Conservation (phyloP, 768 basidiomycete species). For the Kockovaella imperatae region DNA sequence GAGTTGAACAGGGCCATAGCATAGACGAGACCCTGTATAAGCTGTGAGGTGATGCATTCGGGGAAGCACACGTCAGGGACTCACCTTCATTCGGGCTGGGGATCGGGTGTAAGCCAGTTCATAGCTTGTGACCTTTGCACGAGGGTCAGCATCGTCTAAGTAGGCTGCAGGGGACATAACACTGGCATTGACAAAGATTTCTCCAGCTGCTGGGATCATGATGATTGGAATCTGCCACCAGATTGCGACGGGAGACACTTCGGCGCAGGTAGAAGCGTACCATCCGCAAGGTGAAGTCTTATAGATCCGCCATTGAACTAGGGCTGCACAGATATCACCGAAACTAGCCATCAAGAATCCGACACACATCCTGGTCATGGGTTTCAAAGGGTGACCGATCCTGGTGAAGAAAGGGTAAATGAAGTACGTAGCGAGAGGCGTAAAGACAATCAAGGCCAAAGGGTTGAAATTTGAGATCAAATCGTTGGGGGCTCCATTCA, state of each 20-base stretch:
- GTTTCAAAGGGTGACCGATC: conserved; percentile 19
- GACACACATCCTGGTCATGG: conserved; percentile 14
- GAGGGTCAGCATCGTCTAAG: no score
- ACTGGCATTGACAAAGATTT: conserved; percentile 43
- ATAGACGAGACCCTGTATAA: conserved; percentile 23
- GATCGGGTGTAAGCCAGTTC: conserved; percentile 43
- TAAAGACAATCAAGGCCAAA: conserved; percentile 27
- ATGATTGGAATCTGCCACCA: conserved; percentile 39
- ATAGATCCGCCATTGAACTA: conserved; percentile 43
- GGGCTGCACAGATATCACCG: conserved; percentile 32
- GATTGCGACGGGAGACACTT: conserved; percentile 23
- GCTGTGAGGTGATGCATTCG: no score
- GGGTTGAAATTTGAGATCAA: conserved; percentile 40
- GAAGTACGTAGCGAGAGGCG: conserved; percentile 37
- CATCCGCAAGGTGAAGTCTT: conserved; percentile 39
- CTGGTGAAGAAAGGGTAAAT: conserved; percentile 36
- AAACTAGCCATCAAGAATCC: conserved; percentile 21
- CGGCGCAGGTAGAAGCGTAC: conserved; percentile 30
- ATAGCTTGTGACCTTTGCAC: conserved; percentile 41
- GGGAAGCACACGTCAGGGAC: no score
- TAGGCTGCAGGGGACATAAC: no score
- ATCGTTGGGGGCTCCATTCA: conserved; percentile 41
- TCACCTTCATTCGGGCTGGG: conserved; percentile 40
- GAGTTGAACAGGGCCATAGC: conserved; percentile 32
- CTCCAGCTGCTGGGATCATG: conserved; percentile 35